These are phyloP conservation scores for Aspergillus phoenicis DNA, from an alignment of 2,329 filamentous ascomycete genomes.

Conservation along the genomic window DNA sequence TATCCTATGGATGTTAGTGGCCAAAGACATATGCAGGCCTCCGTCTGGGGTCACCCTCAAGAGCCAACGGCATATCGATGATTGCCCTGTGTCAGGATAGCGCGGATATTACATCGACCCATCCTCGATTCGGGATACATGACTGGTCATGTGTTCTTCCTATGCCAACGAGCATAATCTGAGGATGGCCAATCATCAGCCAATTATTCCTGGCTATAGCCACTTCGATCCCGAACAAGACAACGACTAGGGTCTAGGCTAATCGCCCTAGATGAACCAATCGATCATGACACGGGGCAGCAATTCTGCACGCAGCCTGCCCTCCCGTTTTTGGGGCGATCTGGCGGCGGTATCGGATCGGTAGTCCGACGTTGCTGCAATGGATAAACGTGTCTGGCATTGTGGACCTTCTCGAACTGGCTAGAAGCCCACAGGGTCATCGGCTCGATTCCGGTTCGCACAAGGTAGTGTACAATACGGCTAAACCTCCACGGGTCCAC, in stretches of 20 bases:
- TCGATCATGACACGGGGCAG: not conserved
- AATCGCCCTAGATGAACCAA: not conserved
- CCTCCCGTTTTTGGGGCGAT: not conserved
- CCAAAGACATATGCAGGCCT: not conserved
- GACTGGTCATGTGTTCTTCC: not conserved
- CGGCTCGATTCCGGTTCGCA: conserved; percentile 1
- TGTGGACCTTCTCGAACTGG: conserved; percentile 5
- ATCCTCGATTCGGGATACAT: not conserved
- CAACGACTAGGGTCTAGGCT: not conserved
- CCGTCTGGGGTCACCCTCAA: not conserved
- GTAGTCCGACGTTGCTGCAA: conserved; percentile 4
- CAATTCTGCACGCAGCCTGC: not conserved
- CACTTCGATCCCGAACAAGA: not conserved
- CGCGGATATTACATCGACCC: not conserved
- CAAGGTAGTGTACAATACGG: not conserved
- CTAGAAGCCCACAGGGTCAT: conserved; percentile 1
- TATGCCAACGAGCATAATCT: not conserved
- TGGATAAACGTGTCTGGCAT: not conserved
- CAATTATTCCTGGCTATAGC: not conserved
- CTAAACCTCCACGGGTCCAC: not conserved
- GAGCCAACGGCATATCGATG: not conserved
- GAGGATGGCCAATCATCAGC: not conserved
- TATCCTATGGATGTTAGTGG: not conserved
- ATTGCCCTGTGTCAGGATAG: not conserved
- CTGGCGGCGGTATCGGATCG: not conserved